Percentiles rank a stretch among this genome's conserved stretches.
Conservation (phyloP, 1,284 basidiomycete species). For the Ganoderma sinense region DNA sequence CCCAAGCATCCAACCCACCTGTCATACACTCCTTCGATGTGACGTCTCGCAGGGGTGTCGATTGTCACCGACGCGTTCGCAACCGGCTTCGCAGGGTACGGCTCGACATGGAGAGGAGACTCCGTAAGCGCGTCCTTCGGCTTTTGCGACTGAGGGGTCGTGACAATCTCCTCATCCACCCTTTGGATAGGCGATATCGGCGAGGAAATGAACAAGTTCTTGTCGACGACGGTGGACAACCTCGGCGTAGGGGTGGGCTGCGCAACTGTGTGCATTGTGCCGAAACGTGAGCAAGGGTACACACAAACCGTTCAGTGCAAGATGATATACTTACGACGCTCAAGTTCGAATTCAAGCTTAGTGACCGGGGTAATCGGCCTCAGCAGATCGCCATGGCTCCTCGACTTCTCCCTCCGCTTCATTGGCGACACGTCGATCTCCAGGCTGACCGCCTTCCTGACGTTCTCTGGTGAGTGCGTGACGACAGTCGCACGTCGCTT, state of each 20-base stretch:
- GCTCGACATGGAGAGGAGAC: slow-evolving; percentile 67
- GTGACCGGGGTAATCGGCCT: slow-evolving; percentile 72
- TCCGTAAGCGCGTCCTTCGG: slow-evolving; percentile 56
- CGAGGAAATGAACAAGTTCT: slow-evolving; percentile 62
- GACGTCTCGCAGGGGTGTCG: slow-evolving; percentile 60
- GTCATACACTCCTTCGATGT: slow-evolving; percentile 76
- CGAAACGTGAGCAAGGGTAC: background rate
- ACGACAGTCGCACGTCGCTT: slow-evolving; percentile 72
- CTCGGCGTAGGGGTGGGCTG: slow-evolving; percentile 56
- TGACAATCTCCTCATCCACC: slow-evolving; percentile 14
- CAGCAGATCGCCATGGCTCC: slow-evolving; percentile 67
- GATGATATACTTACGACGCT: slow-evolving; percentile 53
- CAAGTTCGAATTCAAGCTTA: slow-evolving; percentile 67
- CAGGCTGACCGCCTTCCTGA: slow-evolving; percentile 34
- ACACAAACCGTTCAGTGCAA: background rate
- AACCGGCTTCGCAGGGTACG: slow-evolving; percentile 57
- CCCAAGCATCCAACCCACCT: slow-evolving; percentile 40
- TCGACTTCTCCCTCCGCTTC: slow-evolving; percentile 69
- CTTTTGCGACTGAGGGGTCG: slow-evolving; percentile 16
- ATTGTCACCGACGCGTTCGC: slow-evolving; percentile 45
- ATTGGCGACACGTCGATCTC: slow-evolving; percentile 59
- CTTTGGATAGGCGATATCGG: slow-evolving; percentile 44
- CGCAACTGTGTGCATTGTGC: slow-evolving; percentile 29
- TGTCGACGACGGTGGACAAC: slow-evolving; percentile 69
- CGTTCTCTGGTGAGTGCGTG: slow-evolving; percentile 59